Base-by-base conservation (phyloP, 202 grass and related monocot species). In the Schoenoplectus tabernaemontani region DNA sequence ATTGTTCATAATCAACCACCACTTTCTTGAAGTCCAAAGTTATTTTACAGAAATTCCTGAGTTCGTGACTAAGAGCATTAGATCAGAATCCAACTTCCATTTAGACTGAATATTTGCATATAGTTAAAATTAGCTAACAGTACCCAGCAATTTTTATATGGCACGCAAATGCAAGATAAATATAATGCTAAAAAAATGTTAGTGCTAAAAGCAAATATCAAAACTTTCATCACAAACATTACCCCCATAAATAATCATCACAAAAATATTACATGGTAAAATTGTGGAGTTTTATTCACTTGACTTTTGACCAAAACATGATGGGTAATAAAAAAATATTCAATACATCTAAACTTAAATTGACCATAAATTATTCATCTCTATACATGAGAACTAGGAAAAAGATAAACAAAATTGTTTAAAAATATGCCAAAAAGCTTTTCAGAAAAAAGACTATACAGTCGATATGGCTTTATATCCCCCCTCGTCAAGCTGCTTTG, bases 401-500 rank as follows among this genome's bases (percentile, higher is more conserved):
- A 53, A 68, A 68, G 16, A 51, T 15, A 1, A 53, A 15, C 59
- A 64, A 65, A 80, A 60, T 60, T 59, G 76, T 61, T 64, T 53
- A 68, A 36, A 76, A 56, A 17, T 63, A 58, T 54, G 38, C 83
- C 78, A 13, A 65, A 83, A 83, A 62, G 5, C 67, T 5, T 43
- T 88, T 57, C 44, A 81, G 36, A 78, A 16, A 64, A 85, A 64
- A 84, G 28, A 4, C 85, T 94, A 94, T 79, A 82, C 64, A 86
- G 62, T 47, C 54, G 78, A 53, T 2, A 99, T 87, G 12, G 76
- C 81, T 84, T 92, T 92, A 76, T 88, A 99, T 82, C 96, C 96
- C 51, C 84, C 85, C 78, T 87, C 85, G 41, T 83, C 89, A 66
- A 96, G 89, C 48, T 85, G 79, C 58, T 81, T 87, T 7, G 96